Evolutionary conservation across 2,329 filamentous ascomycete genomes (phyloP).

Genomic region (Fusarium sacchari): DNA sequence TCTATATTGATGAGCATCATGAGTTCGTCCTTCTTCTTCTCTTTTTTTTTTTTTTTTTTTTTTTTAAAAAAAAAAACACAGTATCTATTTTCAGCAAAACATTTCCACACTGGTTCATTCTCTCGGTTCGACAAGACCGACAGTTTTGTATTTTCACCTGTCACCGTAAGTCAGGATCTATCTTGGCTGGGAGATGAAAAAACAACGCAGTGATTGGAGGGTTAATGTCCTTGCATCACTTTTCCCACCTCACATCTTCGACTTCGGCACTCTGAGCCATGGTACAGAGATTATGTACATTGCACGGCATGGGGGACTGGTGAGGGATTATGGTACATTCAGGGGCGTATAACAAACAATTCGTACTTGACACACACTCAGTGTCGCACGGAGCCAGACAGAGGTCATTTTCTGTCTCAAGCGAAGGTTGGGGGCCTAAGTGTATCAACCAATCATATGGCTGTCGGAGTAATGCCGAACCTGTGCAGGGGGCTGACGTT

Average conservation of each 20-base stretch:
- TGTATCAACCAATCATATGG: conserved; percentile 11
- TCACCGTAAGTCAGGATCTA: conserved; percentile 18
- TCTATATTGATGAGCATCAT: neutral
- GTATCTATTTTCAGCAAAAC: neutral
- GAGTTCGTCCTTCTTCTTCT: neutral
- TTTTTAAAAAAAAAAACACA: no score
- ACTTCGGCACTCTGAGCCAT: conserved; percentile 13
- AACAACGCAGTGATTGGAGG: conserved; percentile 40
- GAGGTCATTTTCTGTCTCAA: conserved; percentile 6
- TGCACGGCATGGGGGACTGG: conserved; percentile 12
- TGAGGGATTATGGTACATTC: neutral
- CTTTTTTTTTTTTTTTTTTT: no score
- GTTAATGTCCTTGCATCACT: conserved; percentile 26
- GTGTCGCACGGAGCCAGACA: neutral
- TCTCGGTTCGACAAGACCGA: conserved; percentile 16
- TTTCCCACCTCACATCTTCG: conserved; percentile 17
- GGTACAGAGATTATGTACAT: neutral
- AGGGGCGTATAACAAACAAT: neutral
- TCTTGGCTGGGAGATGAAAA: neutral
- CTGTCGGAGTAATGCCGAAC: conserved; percentile 19
- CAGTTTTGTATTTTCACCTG: neutral
- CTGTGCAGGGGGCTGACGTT: conserved; percentile 23
- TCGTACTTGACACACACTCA: neutral
- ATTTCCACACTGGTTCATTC: conserved; percentile 20
- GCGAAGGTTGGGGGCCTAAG: conserved; percentile 2